Base-by-base conservation (phyloP, 495 filamentous ascomycete species). In the Endocarpon pusillum region DNA sequence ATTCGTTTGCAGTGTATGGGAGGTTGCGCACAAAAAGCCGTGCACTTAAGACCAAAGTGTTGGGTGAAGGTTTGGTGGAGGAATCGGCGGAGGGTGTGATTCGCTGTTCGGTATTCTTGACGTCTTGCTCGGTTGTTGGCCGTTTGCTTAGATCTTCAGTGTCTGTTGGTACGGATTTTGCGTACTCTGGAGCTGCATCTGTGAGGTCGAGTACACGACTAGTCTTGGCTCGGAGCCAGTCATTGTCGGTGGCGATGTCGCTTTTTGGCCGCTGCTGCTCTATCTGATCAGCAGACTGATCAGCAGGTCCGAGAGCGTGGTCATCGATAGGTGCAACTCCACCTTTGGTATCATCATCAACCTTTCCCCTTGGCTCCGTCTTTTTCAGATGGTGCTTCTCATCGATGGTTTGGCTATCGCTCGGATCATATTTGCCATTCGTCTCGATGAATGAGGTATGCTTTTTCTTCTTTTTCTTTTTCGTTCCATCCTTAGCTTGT, bases 211-310 rank as follows among this genome's bases (percentile, higher is more conserved):
- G 64, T 30, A 94, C 55, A 42, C 91, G 71, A 51, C 75, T 94
- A n/a, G 85, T 94, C 42, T 81, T 76, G 25, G 81, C 91, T 25
- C 89, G 75, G 32, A 94, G 63, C 89, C 89, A 99, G 49, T 99
- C 89, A 29, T 71, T 67, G 50, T 97, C 91, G 8, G 76, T 75
- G 15, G 69, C 61, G 32, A 33, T 58, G 55, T 25, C 43, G 19
- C 20, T 57, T 59, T 43, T 62, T 64, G 3, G 54, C 65, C 17
- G 81, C 62, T 10, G n/a, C n/a, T 53, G 47, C 43, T 79, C 68
- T 45, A 82, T 81, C 40, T 81, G 75, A 19, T 68, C 64, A 43
- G 79, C 76, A 42, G 67, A 75, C 32, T 65, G 66, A 14, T 48
- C 25, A 21, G 59, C 25, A 55, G 51, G 3, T 42, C 40, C n/a